Evolutionary conservation across 331 rosid genomes (phyloP), one percentile per base, ranked within the genome.

Genomic region (Acacia pycnantha): DNA sequence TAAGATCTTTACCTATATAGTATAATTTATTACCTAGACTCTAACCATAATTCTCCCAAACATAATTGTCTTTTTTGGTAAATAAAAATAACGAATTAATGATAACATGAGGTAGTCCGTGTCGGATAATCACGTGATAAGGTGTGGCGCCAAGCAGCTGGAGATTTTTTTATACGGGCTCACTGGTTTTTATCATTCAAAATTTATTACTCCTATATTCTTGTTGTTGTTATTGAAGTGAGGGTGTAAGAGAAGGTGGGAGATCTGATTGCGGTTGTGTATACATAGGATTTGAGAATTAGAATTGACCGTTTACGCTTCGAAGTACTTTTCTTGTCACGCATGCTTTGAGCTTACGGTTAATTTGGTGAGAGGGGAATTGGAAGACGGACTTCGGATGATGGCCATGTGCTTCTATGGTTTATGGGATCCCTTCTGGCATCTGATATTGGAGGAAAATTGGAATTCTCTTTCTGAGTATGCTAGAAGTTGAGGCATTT

Each of bases 141-240:
- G 85, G 82, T 79, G 83, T 83, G 88, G 90, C 82, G 85, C 88
- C 72, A 83, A 83, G 80, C 51, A 76, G 61, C 85, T 3, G 27
- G 65, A 53, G 76, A 77, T 71, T 79, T 84, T 84, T 82, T 24
- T 48, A 44, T 77, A 58, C 22, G 14, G 47, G 58, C 37, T 12
- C 2, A 2, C 19, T 13, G 12, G 1, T 44, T 11, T 43, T 15
- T 14, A 71, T 78, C 83, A 53, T 87, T 87, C 81, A 76, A 82
- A 78, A 67, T 74, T 35, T 44, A 33, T 48, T 27, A 41, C 46
- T 9, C 46, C 12, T 41, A 1, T 27, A 7, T 27, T 72, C 15
- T 26, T 46, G 10, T 27, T 16, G 44, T 58, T 71, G 50, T 76
- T 41, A 59, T 83, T 82, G 59, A 59, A 58, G 64, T 35, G 80